phyloP scores from a whole-genome alignment of 352 stramenopile genomes.

The Globisporangium rhizosaccharum region DNA sequence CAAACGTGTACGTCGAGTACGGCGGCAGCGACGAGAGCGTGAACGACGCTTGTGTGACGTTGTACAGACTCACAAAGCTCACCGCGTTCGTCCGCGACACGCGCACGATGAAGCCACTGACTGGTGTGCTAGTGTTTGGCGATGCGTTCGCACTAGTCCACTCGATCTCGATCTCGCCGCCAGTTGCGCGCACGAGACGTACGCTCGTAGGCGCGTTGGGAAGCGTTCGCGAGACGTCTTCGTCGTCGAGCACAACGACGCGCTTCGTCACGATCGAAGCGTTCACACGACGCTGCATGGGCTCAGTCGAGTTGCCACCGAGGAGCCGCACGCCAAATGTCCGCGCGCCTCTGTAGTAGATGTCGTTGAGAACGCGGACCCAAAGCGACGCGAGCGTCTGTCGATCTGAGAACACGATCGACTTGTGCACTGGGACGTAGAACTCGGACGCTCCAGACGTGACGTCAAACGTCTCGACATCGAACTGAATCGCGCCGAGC shows the following conservation, averaged over 20 bases:
- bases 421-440: slow-evolving; percentile 29
- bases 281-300: not conserved
- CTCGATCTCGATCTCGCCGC: slow-evolving; percentile 41
- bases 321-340: slow-evolving; percentile 37
- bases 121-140: not conserved
- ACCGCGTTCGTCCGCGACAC: slow-evolving; percentile 11
- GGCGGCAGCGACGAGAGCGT: slow-evolving; percentile 31
- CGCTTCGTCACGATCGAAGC: slow-evolving; percentile 20
- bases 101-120: slow-evolving; percentile 34
- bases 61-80: slow-evolving; percentile 35
- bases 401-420: slow-evolving; percentile 23
- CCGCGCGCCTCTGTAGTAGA: slow-evolving; percentile 26
- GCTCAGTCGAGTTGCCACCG: slow-evolving; percentile 1
- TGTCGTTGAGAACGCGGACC: slow-evolving; percentile 45
- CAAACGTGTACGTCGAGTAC: slow-evolving; percentile 23
- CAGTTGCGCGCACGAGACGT: slow-evolving; percentile 19
- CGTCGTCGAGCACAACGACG: slow-evolving; percentile 43
- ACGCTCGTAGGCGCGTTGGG: slow-evolving; percentile 16
- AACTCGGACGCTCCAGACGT: slow-evolving; percentile 16
- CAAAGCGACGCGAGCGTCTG: slow-evolving; percentile 29
- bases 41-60: slow-evolving; percentile 27
- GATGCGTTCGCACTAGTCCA: slow-evolving; percentile 14
- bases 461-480: slow-evolving; percentile 50
- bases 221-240: slow-evolving; percentile 25
- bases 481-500: slow-evolving; percentile 25